Evolutionary conservation across 495 filamentous ascomycete genomes (phyloP).

Genomic region (Talaromyces ruber): DNA sequence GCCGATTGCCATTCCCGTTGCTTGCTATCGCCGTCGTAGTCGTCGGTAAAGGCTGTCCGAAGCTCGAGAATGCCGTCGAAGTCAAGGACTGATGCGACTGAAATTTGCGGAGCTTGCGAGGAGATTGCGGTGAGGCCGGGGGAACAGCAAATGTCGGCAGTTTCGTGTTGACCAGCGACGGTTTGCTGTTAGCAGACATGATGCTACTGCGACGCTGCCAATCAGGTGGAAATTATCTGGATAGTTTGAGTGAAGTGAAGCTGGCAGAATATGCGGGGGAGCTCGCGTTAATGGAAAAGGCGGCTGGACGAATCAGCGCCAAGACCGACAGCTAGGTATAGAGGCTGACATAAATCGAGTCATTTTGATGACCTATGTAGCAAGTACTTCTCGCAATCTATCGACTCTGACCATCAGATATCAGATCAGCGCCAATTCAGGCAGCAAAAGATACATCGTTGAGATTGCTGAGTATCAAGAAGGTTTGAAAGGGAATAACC

Average conservation of each 20-base stretch:
- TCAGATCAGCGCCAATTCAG: background rate
- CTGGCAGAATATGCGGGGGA: background rate
- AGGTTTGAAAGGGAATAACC: background rate
- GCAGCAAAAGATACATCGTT: background rate
- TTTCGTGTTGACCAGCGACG: background rate
- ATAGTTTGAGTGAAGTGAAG: background rate
- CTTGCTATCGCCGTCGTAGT: conserved; percentile 18
- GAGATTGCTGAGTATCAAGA: background rate
- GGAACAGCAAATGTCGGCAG: conserved; percentile 27
- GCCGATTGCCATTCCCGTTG: conserved; percentile 15
- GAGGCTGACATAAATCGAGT: background rate
- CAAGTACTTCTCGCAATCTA: background rate
- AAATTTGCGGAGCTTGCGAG: conserved; percentile 43
- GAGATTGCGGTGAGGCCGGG: conserved; percentile 33
- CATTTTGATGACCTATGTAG: background rate
- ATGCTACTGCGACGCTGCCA: background rate
- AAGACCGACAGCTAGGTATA: background rate
- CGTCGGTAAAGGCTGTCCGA: conserved; percentile 38
- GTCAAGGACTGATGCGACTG: conserved; percentile 44
- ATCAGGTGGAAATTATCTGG: background rate
- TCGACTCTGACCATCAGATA: background rate
- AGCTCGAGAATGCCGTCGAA: conserved; percentile 29
- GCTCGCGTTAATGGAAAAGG: background rate
- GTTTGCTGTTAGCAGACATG: background rate
- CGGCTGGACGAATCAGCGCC: conserved; percentile 1